phyloP scores from a whole-genome alignment of 768 basidiomycete species.

The Leccinum truebloodii region DNA sequence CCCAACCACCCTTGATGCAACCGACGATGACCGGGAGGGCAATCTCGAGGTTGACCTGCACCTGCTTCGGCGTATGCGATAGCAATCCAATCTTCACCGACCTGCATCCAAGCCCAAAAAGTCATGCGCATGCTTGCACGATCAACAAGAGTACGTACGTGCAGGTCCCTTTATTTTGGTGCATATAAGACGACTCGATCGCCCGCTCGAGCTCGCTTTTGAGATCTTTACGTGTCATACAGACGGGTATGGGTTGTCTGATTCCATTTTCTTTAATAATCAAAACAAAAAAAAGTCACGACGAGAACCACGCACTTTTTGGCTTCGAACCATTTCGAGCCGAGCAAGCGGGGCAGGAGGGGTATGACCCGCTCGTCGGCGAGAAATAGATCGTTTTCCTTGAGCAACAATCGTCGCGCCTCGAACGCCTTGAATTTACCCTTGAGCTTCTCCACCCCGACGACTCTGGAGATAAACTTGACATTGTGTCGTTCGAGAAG shows the following conservation, averaged over 20 bases:
- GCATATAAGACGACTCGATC: slow-evolving; percentile 93
- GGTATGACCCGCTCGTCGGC: slow-evolving; percentile 90
- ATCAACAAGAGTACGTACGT: slow-evolving; percentile 54
- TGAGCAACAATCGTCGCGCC: slow-evolving; percentile 77
- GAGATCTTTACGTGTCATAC: slow-evolving; percentile 81
- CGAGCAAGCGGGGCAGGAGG: slow-evolving; percentile 83
- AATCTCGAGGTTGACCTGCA: slow-evolving; percentile 73
- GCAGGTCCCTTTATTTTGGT: slow-evolving; percentile 92
- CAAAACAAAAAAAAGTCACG: too few relatives aligned
- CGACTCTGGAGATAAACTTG: slow-evolving; percentile 89
- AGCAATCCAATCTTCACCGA: slow-evolving; percentile 82
- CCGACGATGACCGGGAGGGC: slow-evolving; percentile 76
- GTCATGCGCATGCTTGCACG: background rate
- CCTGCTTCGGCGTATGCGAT: slow-evolving; percentile 71
- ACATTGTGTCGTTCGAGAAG: slow-evolving; percentile 75
- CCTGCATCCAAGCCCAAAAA: slow-evolving; percentile 37
- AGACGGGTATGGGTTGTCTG: slow-evolving; percentile 94
- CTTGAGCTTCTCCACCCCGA: slow-evolving; percentile 88
- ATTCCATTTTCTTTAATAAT: background rate
- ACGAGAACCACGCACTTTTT: slow-evolving; percentile 82
- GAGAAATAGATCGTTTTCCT: slow-evolving; percentile 90
- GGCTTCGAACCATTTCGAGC: slow-evolving; percentile 88
- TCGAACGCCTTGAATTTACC: slow-evolving; percentile 90
- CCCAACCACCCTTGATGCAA: slow-evolving; percentile 80
- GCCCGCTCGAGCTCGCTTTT: slow-evolving; percentile 92